A percentile compares a stretch with the other conserved stretches of the same genome.
Conservation (phyloP, 176 grass and related monocot species). For the Saccharum spontaneum region DNA sequence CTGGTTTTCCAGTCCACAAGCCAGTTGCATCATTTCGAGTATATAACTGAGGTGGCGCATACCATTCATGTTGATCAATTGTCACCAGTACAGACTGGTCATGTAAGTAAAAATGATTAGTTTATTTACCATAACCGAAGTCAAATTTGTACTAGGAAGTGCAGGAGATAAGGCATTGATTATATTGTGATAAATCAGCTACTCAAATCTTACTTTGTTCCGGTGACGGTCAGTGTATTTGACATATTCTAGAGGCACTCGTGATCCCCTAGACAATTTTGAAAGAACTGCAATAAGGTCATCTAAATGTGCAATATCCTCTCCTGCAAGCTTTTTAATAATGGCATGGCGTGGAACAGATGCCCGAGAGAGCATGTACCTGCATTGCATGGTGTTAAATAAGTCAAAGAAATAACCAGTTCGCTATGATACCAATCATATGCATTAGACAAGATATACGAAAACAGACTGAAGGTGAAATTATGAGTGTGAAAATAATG, state of each 20-base stretch:
- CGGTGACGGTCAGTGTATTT: slow-evolving; percentile 89
- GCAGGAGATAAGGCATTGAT: neutral
- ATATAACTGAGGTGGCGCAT: slow-evolving; percentile 83
- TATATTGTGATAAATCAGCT: slow-evolving; percentile 10
- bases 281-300: slow-evolving; percentile 83
- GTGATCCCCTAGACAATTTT: slow-evolving; percentile 84
- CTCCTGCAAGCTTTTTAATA: slow-evolving; percentile 96
- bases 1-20: slow-evolving; percentile 77
- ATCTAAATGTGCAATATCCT: slow-evolving; percentile 69
- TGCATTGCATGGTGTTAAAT: slow-evolving; percentile 48
- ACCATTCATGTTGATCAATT: slow-evolving; percentile 93
- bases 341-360: slow-evolving; percentile 95
- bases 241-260: slow-evolving; percentile 95
- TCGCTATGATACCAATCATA: slow-evolving; percentile 1
- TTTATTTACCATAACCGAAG: slow-evolving; percentile 4
- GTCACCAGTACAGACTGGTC: slow-evolving; percentile 91
- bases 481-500: neutral
- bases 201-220: slow-evolving; percentile 65
- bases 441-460: slow-evolving; percentile 9
- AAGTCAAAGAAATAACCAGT: slow-evolving; percentile 21
- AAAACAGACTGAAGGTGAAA: slow-evolving; percentile 23
- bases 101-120: slow-evolving; percentile 26
- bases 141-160: slow-evolving; percentile 12
- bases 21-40: slow-evolving; percentile 78
- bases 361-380: slow-evolving; percentile 96